Conservation (phyloP, 148 eudicot species). For the Silene latifolia region DNA sequence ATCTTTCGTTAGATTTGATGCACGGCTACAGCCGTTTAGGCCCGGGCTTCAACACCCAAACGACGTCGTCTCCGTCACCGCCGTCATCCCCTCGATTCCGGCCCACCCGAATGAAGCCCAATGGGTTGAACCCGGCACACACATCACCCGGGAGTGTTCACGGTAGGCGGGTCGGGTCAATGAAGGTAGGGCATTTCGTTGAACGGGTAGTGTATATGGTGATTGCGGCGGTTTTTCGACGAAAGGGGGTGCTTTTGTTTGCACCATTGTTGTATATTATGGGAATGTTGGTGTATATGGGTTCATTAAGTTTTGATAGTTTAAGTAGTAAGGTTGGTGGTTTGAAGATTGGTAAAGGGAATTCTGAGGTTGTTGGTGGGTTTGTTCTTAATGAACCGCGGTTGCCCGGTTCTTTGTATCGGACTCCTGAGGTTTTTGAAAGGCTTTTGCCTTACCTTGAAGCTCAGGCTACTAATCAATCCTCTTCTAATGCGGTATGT, state of each 20-base stretch:
- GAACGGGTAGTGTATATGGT: slow-evolving; percentile 62
- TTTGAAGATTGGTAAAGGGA: neutral
- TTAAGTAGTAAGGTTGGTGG: slow-evolving; percentile 16
- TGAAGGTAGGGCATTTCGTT: slow-evolving; percentile 47
- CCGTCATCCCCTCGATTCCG: slow-evolving; percentile 44
- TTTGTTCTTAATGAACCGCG: slow-evolving; percentile 38
- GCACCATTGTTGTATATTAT: slow-evolving; percentile 81
- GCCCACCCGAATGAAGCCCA: slow-evolving; percentile 44
- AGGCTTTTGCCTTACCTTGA: slow-evolving; percentile 67
- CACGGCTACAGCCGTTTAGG: slow-evolving; percentile 68
- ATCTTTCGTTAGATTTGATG: slow-evolving; percentile 33
- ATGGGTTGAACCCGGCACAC: slow-evolving; percentile 23
- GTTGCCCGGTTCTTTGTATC: slow-evolving; percentile 64
- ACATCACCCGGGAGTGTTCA: slow-evolving; percentile 17
- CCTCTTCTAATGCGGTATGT: slow-evolving; percentile 57
- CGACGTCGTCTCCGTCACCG: slow-evolving; percentile 38
- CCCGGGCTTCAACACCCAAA: slow-evolving; percentile 28
- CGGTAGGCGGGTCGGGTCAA: slow-evolving; percentile 33
- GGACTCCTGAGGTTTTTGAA: slow-evolving; percentile 77
- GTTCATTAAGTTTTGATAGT: slow-evolving; percentile 59
- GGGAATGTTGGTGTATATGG: slow-evolving; percentile 89
- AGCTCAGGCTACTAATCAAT: slow-evolving; percentile 46
- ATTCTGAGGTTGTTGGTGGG: slow-evolving; percentile 23
- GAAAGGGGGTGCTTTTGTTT: slow-evolving; percentile 69
- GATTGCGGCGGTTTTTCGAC: slow-evolving; percentile 59